phyloP scores from a whole-genome alignment of 805 yeast species.

The Debaryomyces prosopidis region DNA sequence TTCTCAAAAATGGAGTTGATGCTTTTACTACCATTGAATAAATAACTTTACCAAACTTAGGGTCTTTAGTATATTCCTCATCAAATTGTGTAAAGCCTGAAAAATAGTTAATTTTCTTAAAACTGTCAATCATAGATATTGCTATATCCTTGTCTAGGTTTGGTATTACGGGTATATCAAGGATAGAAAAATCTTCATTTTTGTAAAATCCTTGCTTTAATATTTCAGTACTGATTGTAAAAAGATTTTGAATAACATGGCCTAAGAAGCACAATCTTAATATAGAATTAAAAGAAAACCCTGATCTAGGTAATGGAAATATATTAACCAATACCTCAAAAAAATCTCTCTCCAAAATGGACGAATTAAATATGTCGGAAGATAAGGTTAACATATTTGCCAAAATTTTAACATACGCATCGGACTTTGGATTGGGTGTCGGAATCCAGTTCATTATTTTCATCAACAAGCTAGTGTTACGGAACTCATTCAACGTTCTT shows the following conservation, averaged over 20 bases:
- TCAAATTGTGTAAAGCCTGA: background rate
- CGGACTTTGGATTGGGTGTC: constrained; percentile 22
- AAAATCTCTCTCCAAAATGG: constrained; percentile 47
- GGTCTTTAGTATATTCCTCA: constrained; percentile 12
- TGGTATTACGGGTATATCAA: constrained; percentile 38
- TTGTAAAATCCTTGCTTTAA: constrained; percentile 24
- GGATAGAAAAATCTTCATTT: constrained; percentile 21
- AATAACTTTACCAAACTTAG: constrained; percentile 38
- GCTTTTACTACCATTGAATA: constrained; percentile 58
- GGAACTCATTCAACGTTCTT: constrained; percentile 46
- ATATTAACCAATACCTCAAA: constrained; percentile 53
- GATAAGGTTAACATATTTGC: constrained; percentile 36
- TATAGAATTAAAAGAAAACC: constrained; percentile 47
- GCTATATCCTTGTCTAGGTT: constrained; percentile 22
- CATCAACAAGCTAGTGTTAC: constrained; percentile 35
- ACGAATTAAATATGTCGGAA: constrained; percentile 29
- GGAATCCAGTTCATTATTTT: constrained; percentile 38
- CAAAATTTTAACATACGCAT: constrained; percentile 31
- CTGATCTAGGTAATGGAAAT: constrained; percentile 47
- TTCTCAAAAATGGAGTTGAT: constrained; percentile 64
- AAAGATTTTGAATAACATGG: constrained; percentile 49
- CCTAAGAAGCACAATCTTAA: constrained; percentile 51
- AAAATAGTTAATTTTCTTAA: constrained; percentile 14
- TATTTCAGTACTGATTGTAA: constrained; percentile 27
- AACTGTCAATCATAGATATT: constrained; percentile 18